Evolutionary conservation across 2,329 filamentous ascomycete genomes (phyloP), one percentile per base, ranked within the genome.

Genomic region (Lachnellula arida): DNA sequence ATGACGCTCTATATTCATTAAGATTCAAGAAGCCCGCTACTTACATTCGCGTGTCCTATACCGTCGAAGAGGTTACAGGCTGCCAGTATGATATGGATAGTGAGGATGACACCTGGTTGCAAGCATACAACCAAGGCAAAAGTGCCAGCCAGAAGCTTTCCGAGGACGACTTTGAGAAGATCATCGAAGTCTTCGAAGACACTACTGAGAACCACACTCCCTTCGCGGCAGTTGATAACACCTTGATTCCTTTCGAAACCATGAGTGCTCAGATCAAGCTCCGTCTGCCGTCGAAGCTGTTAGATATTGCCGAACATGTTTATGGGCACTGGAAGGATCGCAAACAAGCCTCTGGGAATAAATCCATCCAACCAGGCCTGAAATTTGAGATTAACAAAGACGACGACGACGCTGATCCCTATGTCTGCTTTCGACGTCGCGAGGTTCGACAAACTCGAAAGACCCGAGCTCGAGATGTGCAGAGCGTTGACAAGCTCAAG

Each of bases 31-130:
- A 95, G 72, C 91, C 94, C 51, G 85, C 87, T 59, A 94, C 92
- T 59, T 97, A 97, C 74, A 96, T 99, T 71, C 91, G 93, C 63
- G 97, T 96, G 76, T 97, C 94, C 62, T 93, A 96, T 64, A 99
- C 94, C 2, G 93, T 99, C 59, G 94, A 99, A 75, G 94, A 99
- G 74, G 96, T 88, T 67, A 87, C 91, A 68, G 89, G 89, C 67
- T 89, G 87, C 70, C 84, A 87, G 66, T 99, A 99, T 85, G 91
- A 96, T 75, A 93, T 97, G 88, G 92, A 86, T 28, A 86, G 87
- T 63, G 91, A 96, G 68, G 94, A 99, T 75, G 88, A 91, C 71
- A 83, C 81, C 54, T 96, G 90, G 70, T 81, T 99, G 65, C 89
- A 87, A 69, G 80, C 83, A 63, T 87, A 94, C 76, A 99, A 97